Evolutionary conservation across 2,329 filamentous ascomycete genomes (phyloP).

Genomic region (Falciphora oryzae): DNA sequence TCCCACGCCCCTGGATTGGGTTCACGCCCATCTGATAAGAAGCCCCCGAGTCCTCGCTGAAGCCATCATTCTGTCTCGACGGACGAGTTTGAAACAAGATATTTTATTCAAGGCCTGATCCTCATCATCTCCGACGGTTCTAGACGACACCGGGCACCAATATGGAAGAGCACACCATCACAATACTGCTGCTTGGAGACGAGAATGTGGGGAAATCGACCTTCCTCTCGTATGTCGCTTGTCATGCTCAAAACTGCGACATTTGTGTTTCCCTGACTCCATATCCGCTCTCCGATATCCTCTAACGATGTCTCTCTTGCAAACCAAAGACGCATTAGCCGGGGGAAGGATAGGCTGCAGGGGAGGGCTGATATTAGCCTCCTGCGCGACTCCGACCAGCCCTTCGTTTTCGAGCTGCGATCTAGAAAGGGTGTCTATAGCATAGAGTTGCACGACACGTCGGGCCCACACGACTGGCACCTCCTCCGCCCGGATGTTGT

Average conservation of each 20-base stretch:
- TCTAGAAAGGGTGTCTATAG: conserved; percentile 41
- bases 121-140: background rate
- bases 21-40: background rate
- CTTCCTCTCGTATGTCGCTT: conserved; percentile 50
- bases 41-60: background rate
- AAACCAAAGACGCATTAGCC: conserved; percentile 41
- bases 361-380: conserved; percentile 36
- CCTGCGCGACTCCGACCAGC: conserved; percentile 54
- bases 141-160: background rate
- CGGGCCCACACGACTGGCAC: conserved; percentile 52
- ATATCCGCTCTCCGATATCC: background rate
- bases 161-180: conserved; percentile 45
- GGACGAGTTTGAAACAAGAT: too few species aligned
- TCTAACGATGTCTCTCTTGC: background rate
- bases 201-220: conserved; percentile 55
- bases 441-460: conserved; percentile 56
- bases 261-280: background rate
- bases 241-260: conserved; percentile 10
- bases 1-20: background rate
- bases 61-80: background rate
- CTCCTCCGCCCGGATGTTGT: conserved; percentile 52
- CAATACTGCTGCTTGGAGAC: conserved; percentile 54
- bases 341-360: conserved; percentile 24
- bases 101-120: too few species aligned
- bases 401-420: conserved; percentile 51